Evolutionary conservation across 2,329 filamentous ascomycete species (phyloP).

Genomic region (Botrytis byssoidea): DNA sequence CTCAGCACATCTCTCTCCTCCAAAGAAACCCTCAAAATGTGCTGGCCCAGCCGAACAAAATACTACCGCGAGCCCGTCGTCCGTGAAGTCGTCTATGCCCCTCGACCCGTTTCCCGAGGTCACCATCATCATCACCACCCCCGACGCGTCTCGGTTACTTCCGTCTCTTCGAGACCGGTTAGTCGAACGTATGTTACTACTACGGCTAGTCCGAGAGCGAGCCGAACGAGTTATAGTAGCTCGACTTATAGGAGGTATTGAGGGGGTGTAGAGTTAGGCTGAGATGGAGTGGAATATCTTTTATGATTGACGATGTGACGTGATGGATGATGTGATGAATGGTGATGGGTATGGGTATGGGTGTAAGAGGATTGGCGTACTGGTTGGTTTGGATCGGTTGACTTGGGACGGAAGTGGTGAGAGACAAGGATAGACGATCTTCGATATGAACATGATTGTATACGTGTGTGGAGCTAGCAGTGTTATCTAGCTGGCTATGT

Average conservation of each 20-base stretch:
- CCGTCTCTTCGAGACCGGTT: background rate
- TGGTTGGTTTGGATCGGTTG: background rate
- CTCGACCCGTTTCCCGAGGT: background rate
- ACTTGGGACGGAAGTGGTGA: too few relatives aligned
- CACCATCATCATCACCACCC: conserved; percentile 10
- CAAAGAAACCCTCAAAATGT: background rate
- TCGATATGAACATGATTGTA: background rate
- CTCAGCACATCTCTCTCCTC: background rate
- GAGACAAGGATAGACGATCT: background rate
- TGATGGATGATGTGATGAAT: background rate
- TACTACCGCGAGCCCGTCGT: conserved; percentile 9
- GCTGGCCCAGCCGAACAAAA: conserved; percentile 12
- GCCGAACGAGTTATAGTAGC: conserved; percentile 2
- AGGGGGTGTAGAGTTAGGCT: background rate
- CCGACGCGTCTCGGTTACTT: background rate
- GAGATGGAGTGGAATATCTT: background rate
- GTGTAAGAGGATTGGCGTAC: background rate
- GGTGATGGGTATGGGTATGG: background rate
- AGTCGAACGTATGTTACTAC: background rate
- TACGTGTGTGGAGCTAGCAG: background rate
- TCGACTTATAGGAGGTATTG: background rate
- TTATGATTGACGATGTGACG: background rate
- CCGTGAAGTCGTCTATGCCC: conserved; percentile 7
- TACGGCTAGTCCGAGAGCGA: background rate
- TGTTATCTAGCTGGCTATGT: background rate